These are phyloP conservation scores for Ephemerocybe angulata DNA, from an alignment of 768 basidiomycete genomes.

Conservation along the genomic window DNA sequence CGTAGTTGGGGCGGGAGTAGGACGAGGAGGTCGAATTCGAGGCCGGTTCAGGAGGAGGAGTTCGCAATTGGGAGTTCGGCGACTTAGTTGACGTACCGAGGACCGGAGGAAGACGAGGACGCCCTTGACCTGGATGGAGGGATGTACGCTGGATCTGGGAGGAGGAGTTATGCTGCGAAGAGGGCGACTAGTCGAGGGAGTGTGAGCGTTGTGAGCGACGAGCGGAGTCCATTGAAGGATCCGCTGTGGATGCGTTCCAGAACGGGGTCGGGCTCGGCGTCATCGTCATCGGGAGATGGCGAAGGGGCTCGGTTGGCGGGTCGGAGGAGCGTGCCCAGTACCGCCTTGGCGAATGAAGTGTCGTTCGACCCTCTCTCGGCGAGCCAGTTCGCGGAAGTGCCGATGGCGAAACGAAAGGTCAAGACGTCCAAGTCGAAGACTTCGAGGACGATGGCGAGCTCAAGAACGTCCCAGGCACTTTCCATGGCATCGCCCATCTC, in stretches of 20 bases:
- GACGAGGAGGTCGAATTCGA: too few relatives aligned
- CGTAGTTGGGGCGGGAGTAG: not conserved
- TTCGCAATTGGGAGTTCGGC: not conserved
- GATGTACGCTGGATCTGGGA: not conserved
- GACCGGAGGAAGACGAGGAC: not conserved
- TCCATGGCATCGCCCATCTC: conserved; percentile 41
- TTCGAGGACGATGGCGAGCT: conserved; percentile 9
- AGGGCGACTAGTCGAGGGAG: not conserved
- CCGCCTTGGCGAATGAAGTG: too few relatives aligned
- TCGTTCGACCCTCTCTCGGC: not conserved
- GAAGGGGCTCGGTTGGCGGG: too few relatives aligned
- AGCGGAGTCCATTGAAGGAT: not conserved
- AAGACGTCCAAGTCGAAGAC: conserved; percentile 4
- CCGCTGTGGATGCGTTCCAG: not conserved
- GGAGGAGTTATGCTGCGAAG: not conserved
- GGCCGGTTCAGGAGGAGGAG: not conserved
- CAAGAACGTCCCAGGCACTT: conserved; percentile 33
- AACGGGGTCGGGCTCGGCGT: too few relatives aligned
- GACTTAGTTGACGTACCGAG: not conserved
- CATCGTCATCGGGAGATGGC: too few relatives aligned
- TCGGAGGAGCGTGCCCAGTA: too few relatives aligned
- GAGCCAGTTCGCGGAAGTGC: too few relatives aligned
- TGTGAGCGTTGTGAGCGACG: not conserved
- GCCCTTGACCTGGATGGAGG: conserved; percentile 1
- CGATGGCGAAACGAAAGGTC: conserved; percentile 6